Evolutionary conservation across 768 basidiomycete species (phyloP).

Genomic region (Hericium erinaceus): DNA sequence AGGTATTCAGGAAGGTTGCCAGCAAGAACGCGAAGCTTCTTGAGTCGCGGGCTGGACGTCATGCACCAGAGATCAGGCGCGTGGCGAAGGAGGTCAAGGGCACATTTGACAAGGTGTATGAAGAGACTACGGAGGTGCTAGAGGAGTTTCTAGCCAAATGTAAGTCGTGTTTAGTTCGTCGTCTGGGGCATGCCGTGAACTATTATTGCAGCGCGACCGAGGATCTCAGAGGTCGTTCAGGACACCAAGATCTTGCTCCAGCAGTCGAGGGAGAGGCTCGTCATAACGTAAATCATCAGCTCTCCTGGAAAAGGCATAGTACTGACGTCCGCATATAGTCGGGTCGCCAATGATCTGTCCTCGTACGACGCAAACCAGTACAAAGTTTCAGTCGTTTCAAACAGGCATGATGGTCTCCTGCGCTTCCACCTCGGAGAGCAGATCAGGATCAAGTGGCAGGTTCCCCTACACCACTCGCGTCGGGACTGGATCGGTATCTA

Average conservation of each 20-base stretch:
- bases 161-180: conserved; percentile 29
- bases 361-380: conserved; percentile 77
- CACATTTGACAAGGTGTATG: conserved; percentile 92
- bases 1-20: conserved; percentile 93
- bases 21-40: conserved; percentile 70
- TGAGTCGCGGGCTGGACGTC: conserved; percentile 67
- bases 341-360: conserved; percentile 75
- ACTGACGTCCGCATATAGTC: conserved; percentile 31
- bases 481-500: conserved; percentile 97
- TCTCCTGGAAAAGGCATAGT: neutral
- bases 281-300: conserved; percentile 68
- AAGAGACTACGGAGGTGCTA: conserved; percentile 85
- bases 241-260: conserved; percentile 88
- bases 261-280: conserved; percentile 82
- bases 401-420: conserved; percentile 38
- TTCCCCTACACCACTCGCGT: conserved; percentile 76
- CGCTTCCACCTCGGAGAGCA: conserved; percentile 89
- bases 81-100: conserved; percentile 89
- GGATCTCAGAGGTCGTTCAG: conserved; percentile 80
- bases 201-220: conserved; percentile 61
- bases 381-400: conserved; percentile 50
- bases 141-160: conserved; percentile 92
- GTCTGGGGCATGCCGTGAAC: conserved; percentile 3
- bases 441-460: conserved; percentile 80
- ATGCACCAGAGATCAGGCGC: conserved; percentile 74